Evolutionary conservation across 495 filamentous ascomycete genomes (phyloP), one percentile per base, ranked within the genome.

Genomic region (Penicillium maclennaniae): DNA sequence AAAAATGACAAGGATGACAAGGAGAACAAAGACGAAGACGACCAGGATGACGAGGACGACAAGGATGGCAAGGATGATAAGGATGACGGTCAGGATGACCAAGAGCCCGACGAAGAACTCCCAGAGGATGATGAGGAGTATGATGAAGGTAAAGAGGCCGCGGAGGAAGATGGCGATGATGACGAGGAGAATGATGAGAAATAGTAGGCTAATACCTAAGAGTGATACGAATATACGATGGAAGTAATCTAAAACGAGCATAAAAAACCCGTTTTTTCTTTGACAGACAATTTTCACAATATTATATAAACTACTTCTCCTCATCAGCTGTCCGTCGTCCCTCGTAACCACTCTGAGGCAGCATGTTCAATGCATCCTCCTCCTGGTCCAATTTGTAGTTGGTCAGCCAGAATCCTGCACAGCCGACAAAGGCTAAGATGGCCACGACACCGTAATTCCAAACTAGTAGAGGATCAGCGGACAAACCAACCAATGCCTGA

Each of bases 381-480:
- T 83, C 69, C 19, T 58, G 58, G 58, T 91, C 86, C 3, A 87
- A 60, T 41, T 72, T 64, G 15, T 79, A 69, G 63, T 83, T 85
- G 52, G 70, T 75, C 41, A 80, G 47, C 78, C 81, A 88, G 72
- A 92, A 91, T 6, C 74, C 69, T 28, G 74, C 50, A 6, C 77
- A 78, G n/a, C 80, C 83, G 6, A 85, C 41, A 47, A 79, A 78
- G 4, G 85, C 78, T 15, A 88, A 61, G 27, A 88, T 76, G 9
- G 82, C 86, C 25, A 86, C 78, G 2, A 78, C 58, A 6, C 71
- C 76, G 63, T 91, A 90, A 63, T 88, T 80, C 73, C 75, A 79
- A 20, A 81, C 69, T n/a, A 92, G 73, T 4, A 83, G 62, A 0
- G 88, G 87, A 59, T 92, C 88, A 8, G 69, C 73, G n/a, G 83